phyloP scores from a whole-genome alignment of 306 rosid species.

The Trifolium dubium region DNA sequence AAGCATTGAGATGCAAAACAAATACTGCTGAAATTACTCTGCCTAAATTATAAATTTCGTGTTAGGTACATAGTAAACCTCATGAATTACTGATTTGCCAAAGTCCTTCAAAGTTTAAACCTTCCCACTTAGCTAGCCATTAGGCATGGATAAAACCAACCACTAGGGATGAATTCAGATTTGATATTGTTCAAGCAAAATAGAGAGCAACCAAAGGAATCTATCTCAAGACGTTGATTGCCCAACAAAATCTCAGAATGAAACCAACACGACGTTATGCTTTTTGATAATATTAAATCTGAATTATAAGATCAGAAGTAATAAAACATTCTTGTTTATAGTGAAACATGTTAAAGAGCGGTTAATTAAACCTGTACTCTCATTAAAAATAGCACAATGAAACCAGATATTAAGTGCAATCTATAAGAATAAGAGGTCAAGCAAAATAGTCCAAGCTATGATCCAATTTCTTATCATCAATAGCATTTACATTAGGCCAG shows the following conservation, averaged over 20 bases:
- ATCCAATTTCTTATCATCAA: constrained; percentile 6
- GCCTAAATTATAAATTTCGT: constrained; percentile 32
- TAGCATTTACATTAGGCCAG: constrained; percentile 1
- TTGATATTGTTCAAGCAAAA: constrained; percentile 18
- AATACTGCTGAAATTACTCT: not conserved
- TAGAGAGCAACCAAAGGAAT: not conserved
- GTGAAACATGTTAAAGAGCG: constrained; percentile 1
- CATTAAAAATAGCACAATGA: constrained; percentile 10
- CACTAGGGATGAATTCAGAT: constrained; percentile 22
- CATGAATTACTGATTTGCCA: constrained; percentile 9
- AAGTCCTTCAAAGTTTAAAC: constrained; percentile 28
- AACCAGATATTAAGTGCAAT: not conserved
- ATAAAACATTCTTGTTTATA: not conserved
- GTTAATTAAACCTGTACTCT: not conserved
- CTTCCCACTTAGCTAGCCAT: constrained; percentile 23
- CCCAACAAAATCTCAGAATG: constrained; percentile 28
- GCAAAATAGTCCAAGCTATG: not conserved
- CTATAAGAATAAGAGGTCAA: not conserved
- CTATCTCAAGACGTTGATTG: constrained; percentile 20
- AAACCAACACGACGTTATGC: constrained; percentile 30
- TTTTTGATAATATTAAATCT: constrained; percentile 16
- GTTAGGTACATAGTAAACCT: constrained; percentile 24
- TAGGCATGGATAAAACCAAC: constrained; percentile 4
- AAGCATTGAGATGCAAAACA: constrained; percentile 22
- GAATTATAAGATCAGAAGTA: constrained; percentile 11